A percentile compares a stretch with the other conserved stretches of the same genome.
phyloP scores from a whole-genome alignment of 2,329 filamentous ascomycete genomes.

The Pestalotiopsis sp. region DNA sequence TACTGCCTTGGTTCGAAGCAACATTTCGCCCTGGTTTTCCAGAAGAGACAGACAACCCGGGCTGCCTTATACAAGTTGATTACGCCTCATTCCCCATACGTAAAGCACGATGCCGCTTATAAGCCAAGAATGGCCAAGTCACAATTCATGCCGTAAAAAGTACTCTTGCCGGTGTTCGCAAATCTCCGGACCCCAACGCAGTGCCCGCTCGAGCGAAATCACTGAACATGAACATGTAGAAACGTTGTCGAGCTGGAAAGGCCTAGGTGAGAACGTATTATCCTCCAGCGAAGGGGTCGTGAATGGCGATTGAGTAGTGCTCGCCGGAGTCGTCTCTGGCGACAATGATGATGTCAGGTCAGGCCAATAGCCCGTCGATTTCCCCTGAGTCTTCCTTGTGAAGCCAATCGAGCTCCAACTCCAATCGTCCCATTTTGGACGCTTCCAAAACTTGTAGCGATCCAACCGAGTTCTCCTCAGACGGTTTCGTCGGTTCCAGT shows the following conservation, averaged over 20 bases:
- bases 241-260: background rate
- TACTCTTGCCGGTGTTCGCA: background rate
- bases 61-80: background rate
- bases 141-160: background rate
- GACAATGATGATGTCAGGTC: background rate
- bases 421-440: conserved; percentile 24
- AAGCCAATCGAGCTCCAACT: conserved; percentile 17
- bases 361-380: background rate
- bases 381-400: background rate
- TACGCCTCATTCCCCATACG: background rate
- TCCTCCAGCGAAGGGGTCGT: background rate
- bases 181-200: background rate
- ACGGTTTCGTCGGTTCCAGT: conserved; percentile 17
- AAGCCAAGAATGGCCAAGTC: background rate
- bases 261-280: background rate
- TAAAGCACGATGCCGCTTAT: background rate
- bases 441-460: conserved; percentile 29
- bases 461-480: conserved; percentile 22
- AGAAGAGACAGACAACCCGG: background rate
- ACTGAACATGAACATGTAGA: background rate
- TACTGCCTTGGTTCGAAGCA: background rate
- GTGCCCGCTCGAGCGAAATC: conserved; percentile 1
- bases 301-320: background rate
- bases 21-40: background rate
- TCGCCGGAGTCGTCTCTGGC: background rate